Percentiles rank a stretch among this genome's conserved stretches.
Conservation (phyloP, 2,329 filamentous ascomycete species). For the Graphilbum sp. region DNA sequence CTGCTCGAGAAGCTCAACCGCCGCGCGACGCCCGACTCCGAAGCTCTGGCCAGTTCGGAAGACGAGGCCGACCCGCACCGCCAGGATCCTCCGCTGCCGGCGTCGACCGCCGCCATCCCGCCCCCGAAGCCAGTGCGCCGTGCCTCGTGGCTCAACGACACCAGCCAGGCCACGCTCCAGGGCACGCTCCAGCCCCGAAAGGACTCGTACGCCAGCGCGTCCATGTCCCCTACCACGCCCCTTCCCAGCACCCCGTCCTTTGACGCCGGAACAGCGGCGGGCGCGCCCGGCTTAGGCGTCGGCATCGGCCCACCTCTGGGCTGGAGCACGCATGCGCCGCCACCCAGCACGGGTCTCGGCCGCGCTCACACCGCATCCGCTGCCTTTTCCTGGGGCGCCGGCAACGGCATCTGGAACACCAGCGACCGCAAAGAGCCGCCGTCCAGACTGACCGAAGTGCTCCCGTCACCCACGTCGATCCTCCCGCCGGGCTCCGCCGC, state of each 20-base stretch:
- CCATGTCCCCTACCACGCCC: conserved; percentile 64
- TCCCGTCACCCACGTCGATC: conserved; percentile 57
- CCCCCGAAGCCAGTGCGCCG: conserved; percentile 50
- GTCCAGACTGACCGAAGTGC: conserved; percentile 54
- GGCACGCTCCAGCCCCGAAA: conserved; percentile 49
- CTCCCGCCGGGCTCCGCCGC: conserved; percentile 26
- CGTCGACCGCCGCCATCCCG: conserved; percentile 13
- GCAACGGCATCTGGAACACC: conserved; percentile 71
- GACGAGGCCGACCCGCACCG: conserved; percentile 64
- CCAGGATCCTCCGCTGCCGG: conserved; percentile 20
- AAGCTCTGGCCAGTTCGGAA: conserved; percentile 84
- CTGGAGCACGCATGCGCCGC: conserved; percentile 38
- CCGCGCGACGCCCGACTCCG: conserved; percentile 83
- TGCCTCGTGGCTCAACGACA: conserved; percentile 77
- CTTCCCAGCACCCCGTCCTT: conserved; percentile 65
- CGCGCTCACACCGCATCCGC: conserved; percentile 28
- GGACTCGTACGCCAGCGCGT: conserved; percentile 57
- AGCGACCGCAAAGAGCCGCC: conserved; percentile 62
- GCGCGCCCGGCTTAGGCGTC: too few species aligned
- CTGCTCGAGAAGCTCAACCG: conserved; percentile 64
- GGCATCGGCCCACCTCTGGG: conserved; percentile 10
- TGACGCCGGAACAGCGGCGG: conserved; percentile 44
- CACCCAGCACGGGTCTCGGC: conserved; percentile 27
- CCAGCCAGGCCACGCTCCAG: conserved; percentile 54
- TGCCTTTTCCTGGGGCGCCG: conserved; percentile 57